phyloP scores from a whole-genome alignment of 148 eudicot genomes.

The Camellia japonica region DNA sequence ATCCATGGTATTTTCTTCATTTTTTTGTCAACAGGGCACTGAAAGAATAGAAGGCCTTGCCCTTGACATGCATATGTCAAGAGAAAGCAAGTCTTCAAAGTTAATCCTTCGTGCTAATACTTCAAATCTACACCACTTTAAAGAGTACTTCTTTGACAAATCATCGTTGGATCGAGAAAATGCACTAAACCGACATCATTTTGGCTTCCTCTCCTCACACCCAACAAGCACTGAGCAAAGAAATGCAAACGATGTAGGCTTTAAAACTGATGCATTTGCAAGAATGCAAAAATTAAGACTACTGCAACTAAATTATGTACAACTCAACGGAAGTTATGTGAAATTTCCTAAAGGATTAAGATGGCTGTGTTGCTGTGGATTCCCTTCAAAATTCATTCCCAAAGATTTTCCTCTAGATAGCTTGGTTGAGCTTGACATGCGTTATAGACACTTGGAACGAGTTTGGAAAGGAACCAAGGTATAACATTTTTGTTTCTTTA shows the following conservation, averaged over 20 bases:
- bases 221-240: not conserved
- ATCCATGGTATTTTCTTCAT: not conserved
- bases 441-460: not conserved
- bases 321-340: not conserved
- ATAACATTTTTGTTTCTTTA: not conserved
- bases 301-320: not conserved
- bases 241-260: not conserved
- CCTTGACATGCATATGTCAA: not conserved
- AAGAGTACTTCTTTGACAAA: too few species aligned
- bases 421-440: conserved; percentile 16
- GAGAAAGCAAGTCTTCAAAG: not conserved
- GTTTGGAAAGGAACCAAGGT: conserved; percentile 13
- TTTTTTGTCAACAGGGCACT: not conserved
- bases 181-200: not conserved
- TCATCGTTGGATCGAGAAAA: not conserved
- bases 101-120: too few species aligned
- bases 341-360: not conserved
- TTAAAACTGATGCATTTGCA: conserved; percentile 7
- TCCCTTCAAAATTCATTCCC: not conserved
- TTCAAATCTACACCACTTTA: too few species aligned
- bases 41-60: not conserved
- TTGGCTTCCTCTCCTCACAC: not conserved
- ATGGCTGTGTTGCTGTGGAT: too few species aligned
- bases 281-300: conserved; percentile 11
- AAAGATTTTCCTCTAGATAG: not conserved